Evolutionary conservation across 441 rosid species (phyloP).

Genomic region (Syzygium syzygioides): DNA sequence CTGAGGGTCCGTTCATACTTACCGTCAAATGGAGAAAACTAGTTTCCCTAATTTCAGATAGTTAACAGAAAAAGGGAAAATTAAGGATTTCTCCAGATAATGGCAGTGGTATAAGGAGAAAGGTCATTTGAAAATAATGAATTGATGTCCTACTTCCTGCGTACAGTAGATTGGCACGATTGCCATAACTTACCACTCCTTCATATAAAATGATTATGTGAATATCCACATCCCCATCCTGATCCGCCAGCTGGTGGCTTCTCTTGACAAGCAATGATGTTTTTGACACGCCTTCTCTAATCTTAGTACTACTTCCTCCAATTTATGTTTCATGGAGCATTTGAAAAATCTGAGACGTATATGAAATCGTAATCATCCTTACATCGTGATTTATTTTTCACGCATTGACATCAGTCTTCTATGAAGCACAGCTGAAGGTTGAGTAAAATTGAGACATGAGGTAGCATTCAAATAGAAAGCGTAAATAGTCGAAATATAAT

Average conservation of each 20-base stretch:
- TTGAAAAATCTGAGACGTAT: neutral
- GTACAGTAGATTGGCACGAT: neutral
- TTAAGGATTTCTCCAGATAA: neutral
- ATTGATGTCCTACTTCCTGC: neutral
- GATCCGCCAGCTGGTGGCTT: neutral
- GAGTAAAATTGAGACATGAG: neutral
- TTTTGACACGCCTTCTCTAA: neutral
- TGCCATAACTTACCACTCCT: neutral
- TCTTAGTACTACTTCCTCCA: neutral
- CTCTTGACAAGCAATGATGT: neutral
- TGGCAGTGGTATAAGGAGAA: neutral
- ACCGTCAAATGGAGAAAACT: neutral
- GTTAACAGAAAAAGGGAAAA: neutral
- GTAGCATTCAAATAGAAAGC: neutral
- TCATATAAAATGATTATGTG: neutral
- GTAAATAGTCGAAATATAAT: neutral
- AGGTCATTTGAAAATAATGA: neutral
- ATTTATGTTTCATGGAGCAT: neutral
- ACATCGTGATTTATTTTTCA: neutral
- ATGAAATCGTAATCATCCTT: neutral
- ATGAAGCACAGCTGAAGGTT: neutral
- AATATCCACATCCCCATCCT: neutral
- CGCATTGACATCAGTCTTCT: neutral
- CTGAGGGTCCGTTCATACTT: neutral
- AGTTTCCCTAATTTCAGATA: neutral